Conservation (phyloP, 495 filamentous ascomycete species). For the Cladorrhinum samala region DNA sequence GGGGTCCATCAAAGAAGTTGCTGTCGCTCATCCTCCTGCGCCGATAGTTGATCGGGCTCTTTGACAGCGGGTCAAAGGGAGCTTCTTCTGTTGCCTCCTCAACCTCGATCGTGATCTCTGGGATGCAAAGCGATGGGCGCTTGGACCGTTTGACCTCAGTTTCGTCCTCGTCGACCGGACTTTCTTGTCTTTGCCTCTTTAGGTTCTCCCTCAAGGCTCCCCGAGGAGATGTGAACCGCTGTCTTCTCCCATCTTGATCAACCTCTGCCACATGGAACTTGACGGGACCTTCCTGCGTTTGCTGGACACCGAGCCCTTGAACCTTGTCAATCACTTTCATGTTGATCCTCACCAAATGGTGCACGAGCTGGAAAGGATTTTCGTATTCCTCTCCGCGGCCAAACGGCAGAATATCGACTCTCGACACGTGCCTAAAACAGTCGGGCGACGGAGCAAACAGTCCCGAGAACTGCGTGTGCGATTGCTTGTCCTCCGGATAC, state of each 20-base stretch:
- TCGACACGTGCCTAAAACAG: neutral
- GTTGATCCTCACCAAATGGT: neutral
- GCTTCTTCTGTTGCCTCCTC: neutral
- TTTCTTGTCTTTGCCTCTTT: no score
- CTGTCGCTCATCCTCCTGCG: neutral
- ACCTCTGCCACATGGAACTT: no score
- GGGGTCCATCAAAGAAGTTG: neutral
- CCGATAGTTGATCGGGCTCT: no score
- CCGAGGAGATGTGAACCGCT: no score
- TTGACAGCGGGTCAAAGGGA: no score
- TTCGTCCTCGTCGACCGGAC: no score
- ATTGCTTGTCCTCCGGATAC: neutral
- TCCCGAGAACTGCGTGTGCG: neutral
- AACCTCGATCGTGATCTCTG: no score
- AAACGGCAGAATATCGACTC: neutral
- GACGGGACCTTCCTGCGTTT: neutral
- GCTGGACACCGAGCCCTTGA: neutral
- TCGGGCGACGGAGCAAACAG: neutral
- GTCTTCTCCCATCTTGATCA: no score
- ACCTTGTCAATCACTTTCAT: neutral
- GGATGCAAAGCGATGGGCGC: no score
- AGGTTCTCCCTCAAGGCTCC: no score
- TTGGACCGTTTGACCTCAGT: no score
- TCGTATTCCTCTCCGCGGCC: neutral
- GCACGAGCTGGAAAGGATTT: neutral